Evolutionary conservation across 140 eudicot genomes (phyloP).

Genomic region (Stevia rebaudiana): DNA sequence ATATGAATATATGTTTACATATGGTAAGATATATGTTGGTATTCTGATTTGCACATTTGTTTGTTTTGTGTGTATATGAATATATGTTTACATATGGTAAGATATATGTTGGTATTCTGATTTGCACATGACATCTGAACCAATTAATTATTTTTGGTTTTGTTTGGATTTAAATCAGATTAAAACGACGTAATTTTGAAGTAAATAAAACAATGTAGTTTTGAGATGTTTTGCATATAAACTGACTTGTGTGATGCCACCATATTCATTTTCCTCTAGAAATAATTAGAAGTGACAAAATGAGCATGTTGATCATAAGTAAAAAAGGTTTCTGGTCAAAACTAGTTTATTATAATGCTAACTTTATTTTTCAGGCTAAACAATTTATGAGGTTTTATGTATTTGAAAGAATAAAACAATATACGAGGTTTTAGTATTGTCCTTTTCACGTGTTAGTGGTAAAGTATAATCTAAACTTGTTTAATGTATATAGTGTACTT

Average conservation of each 20-base stretch:
- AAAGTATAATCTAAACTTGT: neutral
- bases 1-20: neutral
- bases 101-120: conserved; percentile 9
- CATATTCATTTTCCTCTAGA: too few relatives aligned
- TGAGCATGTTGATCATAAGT: neutral
- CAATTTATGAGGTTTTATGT: neutral
- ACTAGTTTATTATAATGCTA: neutral
- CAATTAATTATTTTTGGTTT: too few relatives aligned
- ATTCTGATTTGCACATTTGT: too few relatives aligned
- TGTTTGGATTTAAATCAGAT: too few relatives aligned
- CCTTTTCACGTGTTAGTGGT: neutral
- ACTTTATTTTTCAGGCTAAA: neutral
- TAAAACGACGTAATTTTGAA: too few relatives aligned
- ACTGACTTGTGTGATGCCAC: too few relatives aligned
- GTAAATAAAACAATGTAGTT: too few relatives aligned
- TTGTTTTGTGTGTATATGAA: neutral
- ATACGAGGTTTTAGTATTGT: neutral
- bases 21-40: conserved; percentile 3
- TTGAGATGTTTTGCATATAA: too few relatives aligned
- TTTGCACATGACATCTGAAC: neutral
- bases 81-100: neutral
- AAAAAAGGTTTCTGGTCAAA: neutral
- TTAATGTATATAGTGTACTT: neutral
- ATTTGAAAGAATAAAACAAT: neutral
- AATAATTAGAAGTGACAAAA: neutral